phyloP scores from a whole-genome alignment of 2,329 filamentous ascomycete genomes.

The Penicillium italicum region DNA sequence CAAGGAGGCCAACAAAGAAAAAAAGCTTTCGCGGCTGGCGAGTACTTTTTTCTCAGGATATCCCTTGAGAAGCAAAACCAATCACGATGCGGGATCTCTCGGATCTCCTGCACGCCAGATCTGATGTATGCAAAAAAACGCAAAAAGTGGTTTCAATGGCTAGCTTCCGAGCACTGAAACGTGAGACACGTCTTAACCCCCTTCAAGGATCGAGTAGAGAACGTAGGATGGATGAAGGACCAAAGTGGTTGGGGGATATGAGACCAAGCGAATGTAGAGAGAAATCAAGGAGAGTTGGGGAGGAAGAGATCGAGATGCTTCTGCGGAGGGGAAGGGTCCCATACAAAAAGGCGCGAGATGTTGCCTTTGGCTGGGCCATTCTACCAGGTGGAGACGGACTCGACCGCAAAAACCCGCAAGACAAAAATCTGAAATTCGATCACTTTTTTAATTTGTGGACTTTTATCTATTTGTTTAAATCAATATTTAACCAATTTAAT shows the following conservation, averaged over 20 bases:
- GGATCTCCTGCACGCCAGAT: slow-evolving; percentile 12
- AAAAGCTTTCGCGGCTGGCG: slow-evolving; percentile 3
- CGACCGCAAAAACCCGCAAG: not conserved
- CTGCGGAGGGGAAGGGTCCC: not conserved
- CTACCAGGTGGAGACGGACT: not conserved
- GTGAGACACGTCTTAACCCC: slow-evolving; percentile 13
- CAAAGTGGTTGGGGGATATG: not conserved
- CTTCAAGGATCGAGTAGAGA: not conserved
- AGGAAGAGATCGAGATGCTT: not conserved
- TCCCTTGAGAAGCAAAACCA: slow-evolving; percentile 5
- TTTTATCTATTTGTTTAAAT: not conserved
- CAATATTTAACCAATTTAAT: not conserved
- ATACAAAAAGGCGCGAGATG: slow-evolving; percentile 3
- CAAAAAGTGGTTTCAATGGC: slow-evolving; percentile 2
- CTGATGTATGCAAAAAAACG: slow-evolving; percentile 12
- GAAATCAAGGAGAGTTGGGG: not conserved
- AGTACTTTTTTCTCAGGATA: not conserved
- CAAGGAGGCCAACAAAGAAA: slow-evolving; percentile 3
- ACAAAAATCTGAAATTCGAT: not conserved
- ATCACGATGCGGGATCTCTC: slow-evolving; percentile 2
- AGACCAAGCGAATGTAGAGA: not conserved
- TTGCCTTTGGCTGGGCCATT: not conserved
- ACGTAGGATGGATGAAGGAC: not conserved
- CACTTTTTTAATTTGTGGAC: not conserved
- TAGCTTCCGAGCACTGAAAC: slow-evolving; percentile 5